A percentile compares a stretch with the other conserved stretches of the same genome.
phyloP scores from a whole-genome alignment of 495 filamentous ascomycete species.

The Podospora pseudopauciseta region DNA sequence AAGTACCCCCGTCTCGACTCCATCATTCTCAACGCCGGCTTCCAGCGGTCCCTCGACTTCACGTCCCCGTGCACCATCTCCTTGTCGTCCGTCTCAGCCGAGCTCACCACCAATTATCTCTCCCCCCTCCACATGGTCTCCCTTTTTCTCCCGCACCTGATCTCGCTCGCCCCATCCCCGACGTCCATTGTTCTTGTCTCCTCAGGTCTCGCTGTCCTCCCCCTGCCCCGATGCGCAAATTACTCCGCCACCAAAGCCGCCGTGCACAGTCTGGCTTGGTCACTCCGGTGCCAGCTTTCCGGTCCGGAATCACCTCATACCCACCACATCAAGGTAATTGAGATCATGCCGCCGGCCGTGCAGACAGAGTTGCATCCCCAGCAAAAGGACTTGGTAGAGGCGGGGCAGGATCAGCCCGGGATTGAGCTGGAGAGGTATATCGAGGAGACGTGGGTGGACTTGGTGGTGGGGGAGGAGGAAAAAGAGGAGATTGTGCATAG shows the following conservation, averaged over 20 bases:
- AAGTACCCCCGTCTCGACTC: conserved; percentile 56
- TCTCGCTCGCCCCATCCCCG: conserved; percentile 31
- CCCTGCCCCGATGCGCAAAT: conserved; percentile 47
- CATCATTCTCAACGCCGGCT: conserved; percentile 57
- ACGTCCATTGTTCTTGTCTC: conserved; percentile 48
- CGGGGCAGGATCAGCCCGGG: conserved; percentile 40
- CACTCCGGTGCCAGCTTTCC: conserved; percentile 56
- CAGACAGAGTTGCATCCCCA: conserved; percentile 59
- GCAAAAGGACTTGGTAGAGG: conserved; percentile 44
- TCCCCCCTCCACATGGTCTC: conserved; percentile 58
- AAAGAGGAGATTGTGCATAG: conserved; percentile 42
- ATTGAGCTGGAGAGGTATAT: conserved; percentile 61
- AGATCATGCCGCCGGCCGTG: conserved; percentile 64
- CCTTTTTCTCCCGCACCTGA: conserved; percentile 61
- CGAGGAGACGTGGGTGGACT: conserved; percentile 51
- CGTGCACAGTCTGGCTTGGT: conserved; percentile 53
- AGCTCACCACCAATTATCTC: conserved; percentile 67
- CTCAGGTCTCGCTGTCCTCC: conserved; percentile 54
- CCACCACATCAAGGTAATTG: conserved; percentile 52
- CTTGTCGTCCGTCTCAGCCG: conserved; percentile 49
- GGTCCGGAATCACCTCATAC: conserved; percentile 11
- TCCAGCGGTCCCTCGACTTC: conserved; percentile 59
- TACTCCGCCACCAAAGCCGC: conserved; percentile 61
- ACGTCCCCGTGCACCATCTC: conserved; percentile 55
- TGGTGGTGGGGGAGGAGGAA: conserved; percentile 55